Conservation (phyloP, 2,329 filamentous ascomycete genomes). For the Leptographium radiaticola region DNA sequence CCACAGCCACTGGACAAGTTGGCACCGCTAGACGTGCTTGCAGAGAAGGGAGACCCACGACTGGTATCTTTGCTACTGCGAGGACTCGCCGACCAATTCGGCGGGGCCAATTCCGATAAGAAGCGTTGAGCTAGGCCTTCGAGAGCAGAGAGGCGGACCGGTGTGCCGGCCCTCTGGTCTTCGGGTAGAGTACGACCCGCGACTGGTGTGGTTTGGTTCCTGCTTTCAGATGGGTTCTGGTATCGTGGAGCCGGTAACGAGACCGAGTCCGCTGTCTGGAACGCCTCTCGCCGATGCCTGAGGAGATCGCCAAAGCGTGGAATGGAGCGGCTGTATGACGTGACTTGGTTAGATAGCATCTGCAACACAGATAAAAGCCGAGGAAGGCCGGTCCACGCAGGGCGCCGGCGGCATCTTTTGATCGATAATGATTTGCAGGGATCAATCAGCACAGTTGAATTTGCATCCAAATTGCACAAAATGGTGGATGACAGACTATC, state of each 20-base stretch:
- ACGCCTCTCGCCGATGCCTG: conserved; percentile 50
- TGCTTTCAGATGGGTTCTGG: background rate
- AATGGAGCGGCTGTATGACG: conserved; percentile 47
- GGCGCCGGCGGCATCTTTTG: conserved; percentile 37
- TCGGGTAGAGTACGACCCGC: conserved; percentile 30
- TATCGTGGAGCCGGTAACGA: background rate
- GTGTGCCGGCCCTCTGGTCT: conserved; percentile 35
- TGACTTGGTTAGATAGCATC: conserved; percentile 47
- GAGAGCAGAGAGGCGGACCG: conserved; percentile 38
- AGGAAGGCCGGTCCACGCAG: conserved; percentile 38
- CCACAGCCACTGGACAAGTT: conserved; percentile 14
- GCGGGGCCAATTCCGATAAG: conserved; percentile 44
- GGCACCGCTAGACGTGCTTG: background rate
- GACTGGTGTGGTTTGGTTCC: conserved; percentile 14
- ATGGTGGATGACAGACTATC: conserved; percentile 5
- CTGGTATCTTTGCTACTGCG: conserved; percentile 34
- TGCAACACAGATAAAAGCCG: conserved; percentile 46
- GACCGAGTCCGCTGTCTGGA: conserved; percentile 40
- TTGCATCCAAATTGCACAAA: conserved; percentile 10
- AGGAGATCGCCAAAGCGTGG: conserved; percentile 62
- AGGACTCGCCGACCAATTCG: conserved; percentile 36
- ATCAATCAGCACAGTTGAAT: conserved; percentile 29
- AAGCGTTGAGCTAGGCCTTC: conserved; percentile 52
- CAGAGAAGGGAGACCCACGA: background rate
- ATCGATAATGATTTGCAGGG: conserved; percentile 32